phyloP scores from a whole-genome alignment of 768 basidiomycete species.

The Gymnopilus junonius region DNA sequence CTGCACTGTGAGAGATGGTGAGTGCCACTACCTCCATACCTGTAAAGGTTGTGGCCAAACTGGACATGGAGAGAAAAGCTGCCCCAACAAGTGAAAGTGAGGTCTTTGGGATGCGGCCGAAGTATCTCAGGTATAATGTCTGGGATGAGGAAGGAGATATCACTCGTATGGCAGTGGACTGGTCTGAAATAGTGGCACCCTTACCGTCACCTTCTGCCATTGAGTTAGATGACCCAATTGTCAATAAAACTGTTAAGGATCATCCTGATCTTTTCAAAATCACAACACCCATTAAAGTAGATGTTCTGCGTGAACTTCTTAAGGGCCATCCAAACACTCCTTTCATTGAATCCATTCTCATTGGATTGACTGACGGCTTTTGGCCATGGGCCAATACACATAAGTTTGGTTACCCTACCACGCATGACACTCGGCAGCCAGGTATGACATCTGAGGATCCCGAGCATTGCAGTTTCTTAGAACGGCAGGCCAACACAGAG shows the following conservation, averaged over 20 bases:
- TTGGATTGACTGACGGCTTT: background rate
- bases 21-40: background rate
- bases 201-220: background rate
- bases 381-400: background rate
- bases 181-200: background rate
- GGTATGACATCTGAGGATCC: background rate
- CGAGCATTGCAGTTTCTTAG: background rate
- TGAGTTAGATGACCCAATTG: background rate
- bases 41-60: background rate
- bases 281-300: slow-evolving; percentile 9
- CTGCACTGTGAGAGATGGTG: background rate
- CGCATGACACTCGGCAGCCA: background rate
- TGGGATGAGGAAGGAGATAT: background rate
- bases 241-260: background rate
- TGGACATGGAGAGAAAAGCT: background rate
- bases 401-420: background rate
- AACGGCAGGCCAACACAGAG: background rate
- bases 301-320: background rate
- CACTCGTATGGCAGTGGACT: background rate
- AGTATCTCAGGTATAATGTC: background rate
- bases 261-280: slow-evolving; percentile 10
- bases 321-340: slow-evolving; percentile 7
- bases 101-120: background rate
- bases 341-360: background rate
- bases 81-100: background rate